Percentiles rank a stretch among this genome's conserved stretches.
Conservation (phyloP, 257 asterid species). For the Solanum gracilifrons region DNA sequence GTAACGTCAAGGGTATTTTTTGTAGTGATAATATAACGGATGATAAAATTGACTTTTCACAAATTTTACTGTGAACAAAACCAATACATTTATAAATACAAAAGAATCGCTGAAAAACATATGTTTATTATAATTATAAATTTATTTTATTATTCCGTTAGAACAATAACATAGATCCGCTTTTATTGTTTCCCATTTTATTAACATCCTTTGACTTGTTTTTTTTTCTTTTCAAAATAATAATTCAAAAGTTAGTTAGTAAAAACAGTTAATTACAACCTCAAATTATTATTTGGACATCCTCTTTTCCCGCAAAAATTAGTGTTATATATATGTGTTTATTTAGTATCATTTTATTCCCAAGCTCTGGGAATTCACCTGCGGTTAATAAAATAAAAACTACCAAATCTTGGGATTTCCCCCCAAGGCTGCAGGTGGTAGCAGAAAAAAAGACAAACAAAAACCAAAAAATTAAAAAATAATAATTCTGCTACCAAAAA, state of each 20-base stretch:
- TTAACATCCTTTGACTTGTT: neutral
- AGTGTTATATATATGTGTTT: neutral
- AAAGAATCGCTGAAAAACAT: neutral
- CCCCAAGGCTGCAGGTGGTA: neutral
- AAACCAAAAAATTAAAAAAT: neutral
- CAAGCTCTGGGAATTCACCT: neutral
- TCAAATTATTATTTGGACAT: slow-evolving; percentile 10
- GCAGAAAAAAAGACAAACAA: neutral
- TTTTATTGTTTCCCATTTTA: neutral
- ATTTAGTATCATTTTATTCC: neutral
- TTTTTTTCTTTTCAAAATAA: neutral
- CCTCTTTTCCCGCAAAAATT: slow-evolving; percentile 18
- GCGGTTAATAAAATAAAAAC: neutral
- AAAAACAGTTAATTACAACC: neutral
- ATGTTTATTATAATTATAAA: neutral
- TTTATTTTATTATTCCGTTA: neutral
- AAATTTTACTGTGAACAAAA: neutral
- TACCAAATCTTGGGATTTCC: neutral
- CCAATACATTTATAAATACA: neutral
- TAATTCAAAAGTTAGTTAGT: neutral
- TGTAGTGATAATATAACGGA: neutral
- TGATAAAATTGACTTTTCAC: neutral
- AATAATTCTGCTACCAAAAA: neutral
- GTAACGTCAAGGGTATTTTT: neutral
- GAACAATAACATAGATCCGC: neutral